phyloP scores from a whole-genome alignment of 257 asterid genomes.

The Scutellaria galericulata region DNA sequence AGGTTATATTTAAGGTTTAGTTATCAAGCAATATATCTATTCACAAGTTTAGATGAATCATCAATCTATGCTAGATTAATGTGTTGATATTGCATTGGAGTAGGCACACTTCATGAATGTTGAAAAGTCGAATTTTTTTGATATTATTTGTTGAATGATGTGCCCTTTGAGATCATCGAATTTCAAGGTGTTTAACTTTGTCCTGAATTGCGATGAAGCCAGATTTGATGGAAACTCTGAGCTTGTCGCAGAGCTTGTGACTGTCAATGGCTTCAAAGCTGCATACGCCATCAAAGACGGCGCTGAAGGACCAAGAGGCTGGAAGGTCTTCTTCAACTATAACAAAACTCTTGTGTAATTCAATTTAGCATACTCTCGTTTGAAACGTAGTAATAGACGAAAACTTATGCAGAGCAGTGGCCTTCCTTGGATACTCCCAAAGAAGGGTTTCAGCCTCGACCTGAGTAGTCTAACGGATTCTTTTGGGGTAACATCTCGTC shows the following conservation, averaged over 20 bases:
- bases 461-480: slow-evolving; percentile 44
- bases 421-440: slow-evolving; percentile 89
- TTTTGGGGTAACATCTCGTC: slow-evolving; percentile 39
- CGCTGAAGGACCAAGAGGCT: slow-evolving; percentile 84
- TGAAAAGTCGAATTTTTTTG: background rate
- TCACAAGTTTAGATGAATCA: slow-evolving; percentile 9
- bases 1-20: no score
- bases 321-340: slow-evolving; percentile 51
- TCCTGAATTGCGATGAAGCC: slow-evolving; percentile 76
- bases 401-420: slow-evolving; percentile 75
- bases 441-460: slow-evolving; percentile 54
- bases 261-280: slow-evolving; percentile 91
- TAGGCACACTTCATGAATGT: background rate
- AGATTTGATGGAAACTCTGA: slow-evolving; percentile 99
- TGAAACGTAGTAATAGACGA: slow-evolving; percentile 30
- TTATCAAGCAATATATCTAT: background rate
- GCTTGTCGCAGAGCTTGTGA: slow-evolving; percentile 91
- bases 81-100: background rate
- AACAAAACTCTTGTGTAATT: background rate
- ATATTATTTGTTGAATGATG: background rate
- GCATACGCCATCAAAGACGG: slow-evolving; percentile 97
- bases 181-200: slow-evolving; percentile 31
- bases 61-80: background rate
- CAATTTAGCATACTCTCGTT: slow-evolving; percentile 16
- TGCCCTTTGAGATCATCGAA: slow-evolving; percentile 7